phyloP scores from a whole-genome alignment of 2,329 filamentous ascomycete genomes.

The Talaromyces rugulosus region DNA sequence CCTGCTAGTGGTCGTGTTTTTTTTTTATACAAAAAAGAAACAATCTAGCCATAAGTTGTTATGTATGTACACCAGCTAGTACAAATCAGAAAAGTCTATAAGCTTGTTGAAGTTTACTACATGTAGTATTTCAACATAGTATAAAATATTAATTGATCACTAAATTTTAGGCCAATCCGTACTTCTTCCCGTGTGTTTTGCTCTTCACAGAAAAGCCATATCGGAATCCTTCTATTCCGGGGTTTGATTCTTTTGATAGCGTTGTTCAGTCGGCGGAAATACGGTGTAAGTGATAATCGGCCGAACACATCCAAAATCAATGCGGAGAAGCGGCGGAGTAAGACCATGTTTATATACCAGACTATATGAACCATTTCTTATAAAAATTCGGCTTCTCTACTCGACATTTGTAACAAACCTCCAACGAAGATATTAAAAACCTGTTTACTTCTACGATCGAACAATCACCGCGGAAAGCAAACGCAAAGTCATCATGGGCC shows the following conservation, averaged over 20 bases:
- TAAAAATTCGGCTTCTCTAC: background rate
- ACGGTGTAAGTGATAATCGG: background rate
- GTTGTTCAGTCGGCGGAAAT: background rate
- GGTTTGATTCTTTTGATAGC: background rate
- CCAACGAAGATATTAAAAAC: background rate
- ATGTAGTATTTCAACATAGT: too few relatives aligned
- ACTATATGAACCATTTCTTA: background rate
- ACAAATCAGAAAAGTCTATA: too few relatives aligned
- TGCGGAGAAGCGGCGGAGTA: background rate
- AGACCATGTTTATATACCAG: background rate
- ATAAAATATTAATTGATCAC: too few relatives aligned
- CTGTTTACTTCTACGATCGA: background rate
- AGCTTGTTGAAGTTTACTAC: too few relatives aligned
- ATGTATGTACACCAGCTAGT: too few relatives aligned
- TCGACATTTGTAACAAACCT: background rate
- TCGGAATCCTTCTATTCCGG: background rate
- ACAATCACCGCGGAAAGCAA: background rate
- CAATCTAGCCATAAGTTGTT: too few relatives aligned
- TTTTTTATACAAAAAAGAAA: too few relatives aligned
- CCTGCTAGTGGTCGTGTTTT: background rate
- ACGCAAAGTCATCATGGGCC: background rate
- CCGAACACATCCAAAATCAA: background rate
- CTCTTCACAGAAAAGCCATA: too few relatives aligned
- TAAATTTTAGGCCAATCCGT: too few relatives aligned
- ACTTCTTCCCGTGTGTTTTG: too few relatives aligned